Conservation (phyloP, 495 filamentous ascomycete species). For the Paragyromitra xinjiangensis region DNA sequence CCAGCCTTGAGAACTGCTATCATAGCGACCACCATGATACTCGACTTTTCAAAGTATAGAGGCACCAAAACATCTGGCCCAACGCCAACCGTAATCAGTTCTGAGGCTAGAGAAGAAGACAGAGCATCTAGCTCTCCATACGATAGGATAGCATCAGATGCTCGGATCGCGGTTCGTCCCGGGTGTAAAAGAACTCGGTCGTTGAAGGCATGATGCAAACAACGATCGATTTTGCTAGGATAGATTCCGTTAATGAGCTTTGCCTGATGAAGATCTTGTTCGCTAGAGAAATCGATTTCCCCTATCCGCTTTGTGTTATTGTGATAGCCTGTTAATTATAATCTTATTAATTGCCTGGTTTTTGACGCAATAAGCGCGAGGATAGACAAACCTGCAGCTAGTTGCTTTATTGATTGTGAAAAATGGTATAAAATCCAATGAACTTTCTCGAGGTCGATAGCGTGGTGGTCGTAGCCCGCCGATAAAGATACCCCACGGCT, state of each 20-base stretch:
- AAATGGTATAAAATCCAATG: conserved; percentile 40
- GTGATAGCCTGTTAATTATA: conserved; percentile 51
- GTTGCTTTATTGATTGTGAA: conserved; percentile 33
- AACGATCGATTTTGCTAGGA: conserved; percentile 16
- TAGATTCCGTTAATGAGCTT: conserved; percentile 21
- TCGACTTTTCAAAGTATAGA: conserved; percentile 67
- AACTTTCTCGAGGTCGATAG: conserved; percentile 4
- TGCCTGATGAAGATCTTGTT: conserved; percentile 63
- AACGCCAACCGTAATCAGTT: conserved; percentile 57
- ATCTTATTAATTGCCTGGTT: conserved; percentile 36
- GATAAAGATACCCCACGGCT: conserved; percentile 20
- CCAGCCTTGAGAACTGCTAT: conserved; percentile 69
- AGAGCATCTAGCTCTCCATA: conserved; percentile 42
- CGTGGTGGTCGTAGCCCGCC: conserved; percentile 18
- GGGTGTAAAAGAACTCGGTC: conserved; percentile 28
- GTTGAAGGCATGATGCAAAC: conserved; percentile 32
- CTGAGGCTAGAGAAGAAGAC: conserved; percentile 46
- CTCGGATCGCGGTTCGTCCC: conserved; percentile 8
- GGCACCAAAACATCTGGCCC: conserved; percentile 64
- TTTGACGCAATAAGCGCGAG: conserved; percentile 3
- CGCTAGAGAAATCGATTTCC: conserved; percentile 56
- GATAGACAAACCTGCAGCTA: conserved; percentile 25
- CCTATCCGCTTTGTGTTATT: background rate
- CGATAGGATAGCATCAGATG: conserved; percentile 23
- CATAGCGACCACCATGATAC: conserved; percentile 66